Evolutionary conservation across 495 filamentous ascomycete species (phyloP), one percentile per base, ranked within the genome.

Genomic region (Hypoxylon subgilvum): DNA sequence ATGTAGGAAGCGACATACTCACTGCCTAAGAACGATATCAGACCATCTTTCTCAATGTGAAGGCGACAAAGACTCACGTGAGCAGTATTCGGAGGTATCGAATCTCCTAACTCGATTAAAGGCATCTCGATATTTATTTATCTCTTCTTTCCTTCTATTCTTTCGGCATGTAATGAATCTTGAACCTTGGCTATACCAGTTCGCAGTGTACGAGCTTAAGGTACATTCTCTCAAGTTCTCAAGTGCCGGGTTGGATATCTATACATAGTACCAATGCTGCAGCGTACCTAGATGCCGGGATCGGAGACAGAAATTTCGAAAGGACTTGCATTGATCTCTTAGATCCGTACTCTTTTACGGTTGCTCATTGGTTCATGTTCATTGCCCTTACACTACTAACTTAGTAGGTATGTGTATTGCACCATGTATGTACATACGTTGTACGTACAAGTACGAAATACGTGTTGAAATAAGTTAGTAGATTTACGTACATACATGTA

Each of bases 1-100:
- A 98, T 77, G 93, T 94, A 36, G 94, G 94, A 25, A 98, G 79
- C 2, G 95, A 97, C 16, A 96, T 91, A 69, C 92, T 97, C 55
- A 97, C 90, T 40, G 94, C 95, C 93, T 97, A 43, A 12, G 1
- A 31, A 32, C 25, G 1, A 54, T 23, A 45, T 57, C 17, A 70
- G 55, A 53, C 38, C 46, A 42, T 60, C 7, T 19, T 7, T 13
- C 30, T 14, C 51, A 45, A 12, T 28, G 38, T 3, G n/a, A 39
- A 38, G 13, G 30, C 8, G 40, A 41, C 19, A 22, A 19, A 52
- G 34, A 69, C 82, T 74, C 71, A 86, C 84, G 69, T 86, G 84
- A 22, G 79, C 77, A 44, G 84, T 86, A 36, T 85, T 76, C 32
- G 81, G 76, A 8, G 84, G 84, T 51, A 86, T 85, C 9, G 84